phyloP scores from a whole-genome alignment of 208 protist genomes.

The Leishmania arabica region DNA sequence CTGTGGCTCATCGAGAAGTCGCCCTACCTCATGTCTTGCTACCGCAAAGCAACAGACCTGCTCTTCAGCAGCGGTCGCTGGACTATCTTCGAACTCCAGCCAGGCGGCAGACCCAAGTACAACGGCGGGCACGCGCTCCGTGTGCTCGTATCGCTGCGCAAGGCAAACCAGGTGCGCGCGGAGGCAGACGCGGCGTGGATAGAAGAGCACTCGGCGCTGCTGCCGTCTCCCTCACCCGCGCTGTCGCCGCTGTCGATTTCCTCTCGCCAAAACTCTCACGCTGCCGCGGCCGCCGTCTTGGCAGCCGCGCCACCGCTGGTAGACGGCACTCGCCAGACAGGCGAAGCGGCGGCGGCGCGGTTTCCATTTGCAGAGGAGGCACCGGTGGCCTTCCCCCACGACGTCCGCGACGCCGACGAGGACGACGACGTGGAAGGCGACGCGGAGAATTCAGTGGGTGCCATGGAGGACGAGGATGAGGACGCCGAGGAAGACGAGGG shows the following conservation, averaged over 20 bases:
- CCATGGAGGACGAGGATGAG: conserved; percentile 12
- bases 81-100: conserved; percentile 74
- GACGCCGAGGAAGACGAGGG: conserved; percentile 9
- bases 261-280: background rate
- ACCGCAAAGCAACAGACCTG: conserved; percentile 61
- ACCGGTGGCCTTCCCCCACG: background rate
- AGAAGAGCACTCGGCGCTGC: conserved; percentile 12
- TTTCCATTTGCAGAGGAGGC: background rate
- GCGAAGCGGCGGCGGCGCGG: background rate
- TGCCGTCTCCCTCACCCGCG: background rate
- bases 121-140: conserved; percentile 28
- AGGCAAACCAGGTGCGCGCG: conserved; percentile 31
- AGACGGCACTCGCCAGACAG: background rate
- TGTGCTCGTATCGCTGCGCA: conserved; percentile 63
- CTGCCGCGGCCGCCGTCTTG: background rate
- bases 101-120: conserved; percentile 52
- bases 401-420: background rate
- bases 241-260: background rate
- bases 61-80: conserved; percentile 81
- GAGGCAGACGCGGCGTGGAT: conserved; percentile 33
- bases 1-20: conserved; percentile 65
- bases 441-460: conserved; percentile 14
- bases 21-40: conserved; percentile 57
- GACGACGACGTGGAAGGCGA: conserved; percentile 1
- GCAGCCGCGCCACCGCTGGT: background rate